Evolutionary conservation across 164 flowering plant species (phyloP), one percentile per base, ranked within the genome.

Genomic region (Umbilicus rupestris): DNA sequence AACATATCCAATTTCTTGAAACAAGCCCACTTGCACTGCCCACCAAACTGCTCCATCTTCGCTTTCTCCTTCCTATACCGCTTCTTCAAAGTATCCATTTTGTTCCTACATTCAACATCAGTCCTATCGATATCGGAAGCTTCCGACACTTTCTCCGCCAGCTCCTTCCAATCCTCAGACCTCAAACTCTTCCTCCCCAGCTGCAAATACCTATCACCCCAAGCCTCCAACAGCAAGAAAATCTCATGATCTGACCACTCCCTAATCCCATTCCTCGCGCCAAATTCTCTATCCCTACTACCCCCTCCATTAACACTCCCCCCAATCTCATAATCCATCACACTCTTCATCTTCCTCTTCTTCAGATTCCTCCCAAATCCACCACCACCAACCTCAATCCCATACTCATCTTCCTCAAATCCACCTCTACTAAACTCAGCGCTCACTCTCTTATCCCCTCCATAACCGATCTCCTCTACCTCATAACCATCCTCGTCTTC

Each of bases 171-270:
- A 20, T 91, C 98, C 7, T 91, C 96, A 0, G 82, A 74, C 66
- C 98, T 77, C 69, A 94, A 76, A 59, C 95, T 91, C 72, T 80
- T 87, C 75, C 97, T 75, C 35, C 97, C 97, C 29, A 80, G 69
- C 72, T 87, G 81, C 73, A 87, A 63, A 70, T 84, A 93, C 79
- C 84, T 79, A 42, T 89, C 87, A 0, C 98, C 96, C 98, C 98
- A 94, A 2, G 80, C 84, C 55, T 89, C 90, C 16, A 94, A 46
- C 72, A 94, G 69, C 45, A 76, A 80, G 8, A 78, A 82, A 0
- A 82, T 82, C 45, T 77, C 84, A 19, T 81, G 79, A 70, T 94
- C 97, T 2, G 77, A 80, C 98, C 97, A 94, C n/a, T 78, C 84
- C 14, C 68, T 75, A 66, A 39, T 2, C 59, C 69, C 33, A 66